These are phyloP conservation scores for Jaminaea rosea DNA, from an alignment of 1,284 basidiomycete genomes.

Conservation along the genomic window DNA sequence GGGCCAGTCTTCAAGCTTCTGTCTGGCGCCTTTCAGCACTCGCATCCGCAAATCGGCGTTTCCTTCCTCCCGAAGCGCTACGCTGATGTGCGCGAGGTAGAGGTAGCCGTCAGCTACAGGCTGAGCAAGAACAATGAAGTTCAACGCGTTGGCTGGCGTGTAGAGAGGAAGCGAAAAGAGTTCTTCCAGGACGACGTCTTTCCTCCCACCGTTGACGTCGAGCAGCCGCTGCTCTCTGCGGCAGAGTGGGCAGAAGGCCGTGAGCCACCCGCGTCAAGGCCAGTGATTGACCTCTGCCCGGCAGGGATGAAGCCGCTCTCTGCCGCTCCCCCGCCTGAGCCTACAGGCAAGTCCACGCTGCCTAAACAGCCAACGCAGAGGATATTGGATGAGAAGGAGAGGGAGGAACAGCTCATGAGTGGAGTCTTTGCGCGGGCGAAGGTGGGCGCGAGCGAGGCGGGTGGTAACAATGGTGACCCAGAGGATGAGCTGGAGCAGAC, in stretches of 20 bases:
- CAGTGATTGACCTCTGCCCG: not conserved
- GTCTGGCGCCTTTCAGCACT: constrained; percentile 39
- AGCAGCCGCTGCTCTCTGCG: constrained; percentile 22
- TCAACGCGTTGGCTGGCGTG: constrained; percentile 49
- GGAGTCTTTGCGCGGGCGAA: not conserved
- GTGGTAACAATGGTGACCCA: not conserved
- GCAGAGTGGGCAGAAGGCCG: constrained; percentile 47
- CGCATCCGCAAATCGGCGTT: constrained; percentile 49
- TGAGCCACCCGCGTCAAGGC: no score
- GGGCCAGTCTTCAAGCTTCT: not conserved
- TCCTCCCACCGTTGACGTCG: constrained; percentile 44
- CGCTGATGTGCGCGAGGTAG: constrained; percentile 56
- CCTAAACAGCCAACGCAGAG: not conserved
- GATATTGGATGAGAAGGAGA: not conserved
- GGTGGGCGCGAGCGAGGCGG: no score
- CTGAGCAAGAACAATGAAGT: constrained; percentile 78
- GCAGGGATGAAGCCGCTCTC: not conserved
- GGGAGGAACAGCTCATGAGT: not conserved
- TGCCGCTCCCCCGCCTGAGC: not conserved
- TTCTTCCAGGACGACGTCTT: constrained; percentile 54
- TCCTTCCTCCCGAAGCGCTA: constrained; percentile 48
- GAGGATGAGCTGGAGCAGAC: not conserved
- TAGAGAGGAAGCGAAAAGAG: constrained; percentile 47
- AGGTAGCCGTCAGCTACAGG: constrained; percentile 58
- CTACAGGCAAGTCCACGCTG: not conserved